These are phyloP conservation scores for Phytophthora quininea DNA, from an alignment of 352 stramenopile species.

Conservation along the genomic window DNA sequence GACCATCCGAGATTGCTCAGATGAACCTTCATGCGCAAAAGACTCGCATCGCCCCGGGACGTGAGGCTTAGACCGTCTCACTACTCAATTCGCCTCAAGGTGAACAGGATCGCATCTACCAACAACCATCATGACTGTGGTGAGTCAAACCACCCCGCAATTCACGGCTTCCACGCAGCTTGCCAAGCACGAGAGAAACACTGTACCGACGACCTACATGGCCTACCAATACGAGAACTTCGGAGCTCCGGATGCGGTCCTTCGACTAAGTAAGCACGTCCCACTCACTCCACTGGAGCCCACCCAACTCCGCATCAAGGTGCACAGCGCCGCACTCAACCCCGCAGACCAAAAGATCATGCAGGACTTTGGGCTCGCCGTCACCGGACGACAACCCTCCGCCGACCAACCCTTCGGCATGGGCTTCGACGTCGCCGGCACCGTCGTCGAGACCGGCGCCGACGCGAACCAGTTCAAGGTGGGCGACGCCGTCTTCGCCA, in stretches of 20 bases:
- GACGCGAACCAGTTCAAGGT: conserved; percentile 52
- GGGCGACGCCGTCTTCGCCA: conserved; percentile 72
- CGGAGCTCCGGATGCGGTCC: conserved; percentile 13
- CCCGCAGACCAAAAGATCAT: conserved; percentile 72
- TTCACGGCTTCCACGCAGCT: no score
- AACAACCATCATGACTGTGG: conserved; percentile 11
- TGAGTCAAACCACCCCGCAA: background rate
- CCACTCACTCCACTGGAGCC: conserved; percentile 15
- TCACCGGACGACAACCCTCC: conserved; percentile 37
- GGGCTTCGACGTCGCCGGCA: conserved; percentile 71
- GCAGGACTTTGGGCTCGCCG: conserved; percentile 36
- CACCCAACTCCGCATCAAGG: conserved; percentile 61
- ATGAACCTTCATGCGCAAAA: no score
- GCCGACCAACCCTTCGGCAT: conserved; percentile 44
- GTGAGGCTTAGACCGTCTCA: background rate
- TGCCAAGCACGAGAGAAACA: background rate
- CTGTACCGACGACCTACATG: conserved; percentile 13
- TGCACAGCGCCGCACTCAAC: conserved; percentile 67
- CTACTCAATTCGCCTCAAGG: background rate
- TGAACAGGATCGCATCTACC: no score
- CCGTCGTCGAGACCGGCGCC: conserved; percentile 56
- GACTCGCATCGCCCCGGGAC: no score
- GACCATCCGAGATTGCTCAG: no score
- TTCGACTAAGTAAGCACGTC: conserved; percentile 25
- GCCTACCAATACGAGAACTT: conserved; percentile 31